phyloP scores from a whole-genome alignment of 73 alveolate genomes.

The Durusdinium trenchii region DNA sequence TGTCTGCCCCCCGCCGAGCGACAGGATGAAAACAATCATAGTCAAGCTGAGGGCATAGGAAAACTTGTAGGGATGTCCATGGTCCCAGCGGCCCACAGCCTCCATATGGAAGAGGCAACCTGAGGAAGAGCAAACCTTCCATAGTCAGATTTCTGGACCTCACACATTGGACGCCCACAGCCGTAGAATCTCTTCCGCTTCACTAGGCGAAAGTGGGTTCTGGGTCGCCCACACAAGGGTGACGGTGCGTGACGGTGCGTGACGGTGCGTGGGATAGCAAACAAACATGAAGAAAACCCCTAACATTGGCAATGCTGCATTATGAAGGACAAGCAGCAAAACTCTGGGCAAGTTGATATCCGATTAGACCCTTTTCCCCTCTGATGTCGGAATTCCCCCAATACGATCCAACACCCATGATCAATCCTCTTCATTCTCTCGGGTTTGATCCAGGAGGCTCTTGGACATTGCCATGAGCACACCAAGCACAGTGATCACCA shows the following conservation, averaged over 20 bases:
- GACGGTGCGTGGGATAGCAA: too few relatives aligned
- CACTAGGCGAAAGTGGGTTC: not conserved
- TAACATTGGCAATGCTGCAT: too few relatives aligned
- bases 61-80: constrained; percentile 93
- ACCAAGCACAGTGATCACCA: constrained; percentile 66
- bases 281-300: too few relatives aligned
- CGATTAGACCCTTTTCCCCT: not conserved
- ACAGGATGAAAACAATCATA: constrained; percentile 81
- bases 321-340: not conserved
- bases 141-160: not conserved
- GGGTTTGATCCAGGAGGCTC: not conserved
- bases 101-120: constrained; percentile 93
- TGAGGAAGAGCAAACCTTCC: not conserved
- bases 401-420: not conserved
- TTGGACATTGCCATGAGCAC: constrained; percentile 52
- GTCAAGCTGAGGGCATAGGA: constrained; percentile 86
- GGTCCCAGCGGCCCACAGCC: constrained; percentile 92
- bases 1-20: not conserved
- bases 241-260: not conserved
- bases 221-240: not conserved
- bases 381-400: not conserved
- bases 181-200: not conserved
- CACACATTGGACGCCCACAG: not conserved
- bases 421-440: too few relatives aligned
- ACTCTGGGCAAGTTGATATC: not conserved